phyloP scores from a whole-genome alignment of 2,329 filamentous ascomycete genomes.

The Aspergillus brasiliensis region DNA sequence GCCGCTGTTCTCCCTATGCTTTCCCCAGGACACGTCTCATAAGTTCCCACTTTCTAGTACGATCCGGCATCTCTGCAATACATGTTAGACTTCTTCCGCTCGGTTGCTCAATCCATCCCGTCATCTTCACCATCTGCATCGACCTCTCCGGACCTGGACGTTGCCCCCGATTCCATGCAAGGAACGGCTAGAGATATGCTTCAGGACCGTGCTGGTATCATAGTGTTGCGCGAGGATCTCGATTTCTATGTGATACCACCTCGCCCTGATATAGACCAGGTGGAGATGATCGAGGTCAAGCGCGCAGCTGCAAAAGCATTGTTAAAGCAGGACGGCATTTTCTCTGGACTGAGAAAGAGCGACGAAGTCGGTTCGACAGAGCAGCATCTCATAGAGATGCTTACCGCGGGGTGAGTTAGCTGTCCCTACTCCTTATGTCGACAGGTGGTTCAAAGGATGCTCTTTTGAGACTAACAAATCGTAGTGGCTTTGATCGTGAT shows the following conservation, averaged over 20 bases:
- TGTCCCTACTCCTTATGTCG: neutral
- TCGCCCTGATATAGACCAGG: constrained; percentile 75
- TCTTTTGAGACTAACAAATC: constrained; percentile 18
- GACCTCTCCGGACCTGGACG: constrained; percentile 61
- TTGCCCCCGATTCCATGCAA: constrained; percentile 72
- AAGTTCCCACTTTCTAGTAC: constrained; percentile 65
- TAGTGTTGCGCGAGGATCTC: constrained; percentile 91
- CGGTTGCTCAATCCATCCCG: constrained; percentile 88
- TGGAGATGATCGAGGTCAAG: constrained; percentile 96
- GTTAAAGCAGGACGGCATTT: constrained; percentile 88
- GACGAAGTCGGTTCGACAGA: constrained; percentile 96
- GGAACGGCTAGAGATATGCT: constrained; percentile 73
- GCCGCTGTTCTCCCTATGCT: neutral
- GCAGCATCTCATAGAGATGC: constrained; percentile 98
- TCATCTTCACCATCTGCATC: constrained; percentile 68
- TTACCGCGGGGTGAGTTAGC: constrained; percentile 86
- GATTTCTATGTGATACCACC: constrained; percentile 98
- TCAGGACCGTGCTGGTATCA: constrained; percentile 89
- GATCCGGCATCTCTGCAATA: constrained; percentile 95
- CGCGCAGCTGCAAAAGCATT: constrained; percentile 85
- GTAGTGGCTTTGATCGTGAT: constrained; percentile 92
- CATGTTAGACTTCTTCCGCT: constrained; percentile 98
- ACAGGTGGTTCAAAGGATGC: neutral
- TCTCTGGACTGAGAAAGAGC: constrained; percentile 90
- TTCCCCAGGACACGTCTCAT: constrained; percentile 8